Conservation (phyloP, 805 yeast genomes). For the Saccharomycopsis fodiens region DNA sequence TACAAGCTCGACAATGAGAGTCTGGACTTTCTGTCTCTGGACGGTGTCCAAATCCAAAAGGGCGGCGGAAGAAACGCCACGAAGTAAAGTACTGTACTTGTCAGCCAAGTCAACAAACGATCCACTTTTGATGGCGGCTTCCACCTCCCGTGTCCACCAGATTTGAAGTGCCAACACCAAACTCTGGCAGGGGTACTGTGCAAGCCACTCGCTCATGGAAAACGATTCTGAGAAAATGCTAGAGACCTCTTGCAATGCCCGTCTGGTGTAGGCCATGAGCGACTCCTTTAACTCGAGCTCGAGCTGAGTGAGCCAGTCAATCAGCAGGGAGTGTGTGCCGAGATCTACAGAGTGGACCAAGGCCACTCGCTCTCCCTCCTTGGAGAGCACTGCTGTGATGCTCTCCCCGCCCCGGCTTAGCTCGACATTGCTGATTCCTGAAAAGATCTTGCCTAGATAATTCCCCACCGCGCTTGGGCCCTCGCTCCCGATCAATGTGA, state of each 20-base stretch:
- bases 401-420: constrained; percentile 31
- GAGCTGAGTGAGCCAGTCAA: constrained; percentile 55
- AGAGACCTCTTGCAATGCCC: constrained; percentile 27
- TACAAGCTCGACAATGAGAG: constrained; percentile 57
- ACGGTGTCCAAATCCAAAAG: constrained; percentile 25
- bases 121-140: constrained; percentile 21
- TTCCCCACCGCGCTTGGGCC: constrained; percentile 41
- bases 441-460: constrained; percentile 65
- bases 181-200: constrained; percentile 47
- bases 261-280: constrained; percentile 31
- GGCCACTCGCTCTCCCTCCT: constrained; percentile 52
- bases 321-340: constrained; percentile 34
- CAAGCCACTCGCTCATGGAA: constrained; percentile 32
- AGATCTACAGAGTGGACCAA: constrained; percentile 39
- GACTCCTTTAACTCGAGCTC: constrained; percentile 48
- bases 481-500: constrained; percentile 70
- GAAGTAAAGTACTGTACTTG: constrained; percentile 20
- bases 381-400: constrained; percentile 52
- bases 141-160: constrained; percentile 41
- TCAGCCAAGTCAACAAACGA: background rate
- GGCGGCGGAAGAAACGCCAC: constrained; percentile 28
- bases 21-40: constrained; percentile 42
- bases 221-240: no score
- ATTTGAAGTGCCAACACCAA: constrained; percentile 48
- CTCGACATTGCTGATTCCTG: constrained; percentile 45